A percentile compares a stretch with the other conserved stretches of the same genome.
Conservation (phyloP, 1,284 basidiomycete species). For the Tetrapyrgos nigripes region DNA sequence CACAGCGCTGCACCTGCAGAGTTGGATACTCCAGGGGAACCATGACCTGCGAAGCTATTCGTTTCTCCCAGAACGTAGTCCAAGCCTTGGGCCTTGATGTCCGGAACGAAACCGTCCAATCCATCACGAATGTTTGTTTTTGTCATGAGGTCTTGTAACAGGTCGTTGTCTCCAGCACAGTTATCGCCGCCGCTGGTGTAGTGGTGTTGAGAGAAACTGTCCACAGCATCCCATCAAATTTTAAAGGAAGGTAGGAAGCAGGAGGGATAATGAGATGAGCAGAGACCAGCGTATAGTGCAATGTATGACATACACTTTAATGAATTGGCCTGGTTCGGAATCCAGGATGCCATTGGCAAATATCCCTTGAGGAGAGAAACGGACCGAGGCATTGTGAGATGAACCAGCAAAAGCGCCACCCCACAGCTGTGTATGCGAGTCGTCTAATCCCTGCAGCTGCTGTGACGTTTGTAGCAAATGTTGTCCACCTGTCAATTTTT, state of each 20-base stretch:
- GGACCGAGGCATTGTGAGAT: conserved; percentile 42
- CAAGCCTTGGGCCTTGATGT: conserved; percentile 58
- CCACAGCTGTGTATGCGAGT: conserved; percentile 50
- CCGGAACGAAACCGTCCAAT: conserved; percentile 52
- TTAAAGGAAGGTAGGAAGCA: conserved; percentile 54
- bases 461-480: conserved; percentile 16
- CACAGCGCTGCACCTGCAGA: conserved; percentile 71
- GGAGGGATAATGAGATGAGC: not conserved
- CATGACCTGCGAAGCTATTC: conserved; percentile 59
- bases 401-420: conserved; percentile 59
- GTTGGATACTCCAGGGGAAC: conserved; percentile 72
- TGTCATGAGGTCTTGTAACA: conserved; percentile 65
- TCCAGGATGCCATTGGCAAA: conserved; percentile 49
- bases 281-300: conserved; percentile 5
- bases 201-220: conserved; percentile 67
- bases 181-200: conserved; percentile 62
- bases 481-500: conserved; percentile 9
- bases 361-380: conserved; percentile 66
- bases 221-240: conserved; percentile 6
- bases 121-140: conserved; percentile 66
- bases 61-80: conserved; percentile 69
- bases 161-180: conserved; percentile 51
- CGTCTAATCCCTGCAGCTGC: conserved; percentile 3
- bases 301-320: conserved; percentile 41
- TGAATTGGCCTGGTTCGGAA: conserved; percentile 44